Base-by-base conservation (phyloP, 2,329 filamentous ascomycete species). In the Pseudonectria foliicola region DNA sequence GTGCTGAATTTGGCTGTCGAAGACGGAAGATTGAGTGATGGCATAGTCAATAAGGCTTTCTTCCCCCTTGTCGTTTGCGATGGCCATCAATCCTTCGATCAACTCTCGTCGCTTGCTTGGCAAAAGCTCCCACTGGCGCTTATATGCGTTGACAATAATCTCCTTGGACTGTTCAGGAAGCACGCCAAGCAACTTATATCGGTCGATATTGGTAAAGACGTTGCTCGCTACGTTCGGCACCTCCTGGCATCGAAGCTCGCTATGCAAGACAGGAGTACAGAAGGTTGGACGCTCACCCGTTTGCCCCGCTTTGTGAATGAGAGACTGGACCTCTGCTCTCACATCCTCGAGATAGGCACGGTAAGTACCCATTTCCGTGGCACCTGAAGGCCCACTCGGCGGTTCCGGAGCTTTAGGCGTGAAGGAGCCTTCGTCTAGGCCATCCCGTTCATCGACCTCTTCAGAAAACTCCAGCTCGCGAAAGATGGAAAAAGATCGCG, bases 311-410 rank as follows among this genome's bases (percentile, higher is more conserved):
- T 46, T 59, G 41, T 55, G 57, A 42, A 58, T 67, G 33, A 60
- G 57, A 33, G 49, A 69, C 46, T 73, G 66, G 2, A 71, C 55
- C 43, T 74, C 70, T 26, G 60, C 61, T 37, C 67, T 61, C 16
- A 71, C 58, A 41, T 74, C 68, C 38, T 74, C 68, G 38, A 68
- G 57, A 33, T 66, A 73, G 2, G 65, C 66, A 23, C 70, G 63
- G 37, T 61, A 60, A 1, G 64, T 68, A 3, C 56, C 58, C 7
- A 64, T 42, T 24, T 60, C 52, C 3, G 64, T 68, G 12, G 53
- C 42, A n/a, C 50, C 48, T 29, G 52, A 52, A 29, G 58, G 57
- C 3, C 57, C 57, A 7, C 43, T 44, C 31, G 54, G 49, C 18
- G 49, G 66, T 43, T 49, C 50, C 29, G 60, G 56, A 2, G 44